Evolutionary conservation across 306 rosid species (phyloP).

Genomic region (Glycyrrhiza uralensis): DNA sequence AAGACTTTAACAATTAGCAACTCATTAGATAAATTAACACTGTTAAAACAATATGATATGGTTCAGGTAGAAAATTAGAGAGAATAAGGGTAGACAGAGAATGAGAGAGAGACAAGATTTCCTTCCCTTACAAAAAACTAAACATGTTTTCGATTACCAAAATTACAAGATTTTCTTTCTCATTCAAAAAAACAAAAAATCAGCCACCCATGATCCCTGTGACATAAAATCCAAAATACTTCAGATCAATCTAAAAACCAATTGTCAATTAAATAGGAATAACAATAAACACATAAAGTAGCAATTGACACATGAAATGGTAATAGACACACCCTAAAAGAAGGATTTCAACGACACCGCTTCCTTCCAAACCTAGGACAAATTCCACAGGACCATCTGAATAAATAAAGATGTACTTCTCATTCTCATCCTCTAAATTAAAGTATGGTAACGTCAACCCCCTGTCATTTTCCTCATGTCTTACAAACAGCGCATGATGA

Average conservation of each 20-base stretch:
- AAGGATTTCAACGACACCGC: background rate
- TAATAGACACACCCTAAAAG: background rate
- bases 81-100: background rate
- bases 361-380: background rate
- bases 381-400: slow-evolving; percentile 32
- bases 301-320: background rate
- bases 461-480: slow-evolving; percentile 17
- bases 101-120: background rate
- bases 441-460: background rate
- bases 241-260: background rate
- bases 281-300: background rate
- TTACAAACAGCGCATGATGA: background rate
- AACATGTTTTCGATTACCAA: background rate
- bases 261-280: background rate
- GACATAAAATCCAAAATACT: background rate
- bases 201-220: too few relatives aligned
- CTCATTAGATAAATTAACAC: background rate
- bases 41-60: too few relatives aligned
- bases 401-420: slow-evolving; percentile 17
- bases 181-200: too few relatives aligned
- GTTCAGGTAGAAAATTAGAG: background rate
- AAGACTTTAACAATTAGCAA: background rate
- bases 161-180: background rate
- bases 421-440: slow-evolving; percentile 31
- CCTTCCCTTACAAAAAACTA: too few relatives aligned